A percentile compares a stretch with the other conserved stretches of the same genome.
These are phyloP conservation scores for Globisporangium cylindrosporum DNA, from an alignment of 352 stramenopile genomes.

Conservation along the genomic window DNA sequence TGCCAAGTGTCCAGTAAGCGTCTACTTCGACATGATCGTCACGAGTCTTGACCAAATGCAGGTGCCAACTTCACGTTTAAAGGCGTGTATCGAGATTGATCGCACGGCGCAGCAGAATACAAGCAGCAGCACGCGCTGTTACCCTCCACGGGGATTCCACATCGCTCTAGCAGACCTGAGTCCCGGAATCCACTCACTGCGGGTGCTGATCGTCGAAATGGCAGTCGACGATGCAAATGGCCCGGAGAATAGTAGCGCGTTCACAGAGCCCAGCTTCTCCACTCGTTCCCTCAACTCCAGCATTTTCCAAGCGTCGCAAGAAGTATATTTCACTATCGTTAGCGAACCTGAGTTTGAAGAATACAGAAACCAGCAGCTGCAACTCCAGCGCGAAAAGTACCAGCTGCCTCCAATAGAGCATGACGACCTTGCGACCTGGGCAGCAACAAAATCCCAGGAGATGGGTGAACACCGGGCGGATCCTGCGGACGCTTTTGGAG, in stretches of 20 bases:
- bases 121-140: background rate
- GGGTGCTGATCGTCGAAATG: constrained; percentile 2
- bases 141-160: background rate
- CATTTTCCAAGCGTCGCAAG: background rate
- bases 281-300: background rate
- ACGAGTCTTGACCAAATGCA: background rate
- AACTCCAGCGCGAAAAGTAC: background rate
- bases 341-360: background rate
- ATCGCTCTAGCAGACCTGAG: background rate
- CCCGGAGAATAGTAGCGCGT: background rate
- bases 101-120: background rate
- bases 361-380: background rate
- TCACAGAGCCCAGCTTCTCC: too few species aligned
- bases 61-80: background rate
- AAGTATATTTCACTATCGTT: constrained; percentile 1
- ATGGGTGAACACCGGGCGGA: too few species aligned
- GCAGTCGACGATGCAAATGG: too few species aligned
- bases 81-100: constrained; percentile 4
- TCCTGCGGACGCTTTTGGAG: too few species aligned
- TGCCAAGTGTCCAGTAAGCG: background rate
- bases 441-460: too few species aligned
- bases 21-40: background rate
- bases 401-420: background rate
- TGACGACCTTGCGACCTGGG: constrained; percentile 8
- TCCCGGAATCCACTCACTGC: constrained; percentile 2